These are phyloP conservation scores for Cryphonectria japonica DNA, from an alignment of 2,329 filamentous ascomycete species.

Conservation along the genomic window DNA sequence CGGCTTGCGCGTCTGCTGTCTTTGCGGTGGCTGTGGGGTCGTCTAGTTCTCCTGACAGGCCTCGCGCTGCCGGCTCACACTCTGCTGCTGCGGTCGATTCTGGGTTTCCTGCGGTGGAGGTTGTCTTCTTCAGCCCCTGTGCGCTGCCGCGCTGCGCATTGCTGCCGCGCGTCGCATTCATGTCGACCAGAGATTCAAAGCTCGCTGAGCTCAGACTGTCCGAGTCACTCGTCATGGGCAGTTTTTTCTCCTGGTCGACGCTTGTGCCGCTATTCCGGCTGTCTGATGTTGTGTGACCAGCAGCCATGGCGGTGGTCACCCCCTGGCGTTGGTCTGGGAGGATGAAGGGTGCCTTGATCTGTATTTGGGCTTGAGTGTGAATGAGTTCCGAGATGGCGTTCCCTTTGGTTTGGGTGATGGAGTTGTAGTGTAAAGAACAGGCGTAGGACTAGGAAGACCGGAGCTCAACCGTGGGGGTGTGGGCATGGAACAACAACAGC, in stretches of 20 bases:
- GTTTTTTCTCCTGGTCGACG: neutral
- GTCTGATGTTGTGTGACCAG: neutral
- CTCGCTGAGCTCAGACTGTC: neutral
- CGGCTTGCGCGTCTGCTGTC: neutral
- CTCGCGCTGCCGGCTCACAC: neutral
- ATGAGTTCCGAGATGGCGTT: neutral
- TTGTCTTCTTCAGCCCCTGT: neutral
- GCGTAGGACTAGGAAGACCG: neutral
- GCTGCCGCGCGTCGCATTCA: conserved; percentile 3
- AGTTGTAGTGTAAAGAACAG: neutral
- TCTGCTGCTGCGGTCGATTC: neutral
- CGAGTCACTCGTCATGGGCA: neutral
- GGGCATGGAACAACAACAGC: neutral
- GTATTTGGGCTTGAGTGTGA: too few relatives aligned
- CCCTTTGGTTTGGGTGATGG: neutral
- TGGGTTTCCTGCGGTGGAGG: neutral
- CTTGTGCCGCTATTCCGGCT: neutral
- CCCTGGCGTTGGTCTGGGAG: neutral
- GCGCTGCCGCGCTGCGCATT: neutral
- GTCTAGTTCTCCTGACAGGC: neutral
- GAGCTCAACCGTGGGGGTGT: neutral
- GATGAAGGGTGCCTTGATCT: neutral
- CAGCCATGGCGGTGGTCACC: neutral
- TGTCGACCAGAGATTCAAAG: neutral
- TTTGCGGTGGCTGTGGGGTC: neutral